Evolutionary conservation across 805 yeast genomes (phyloP).

Genomic region (Saccharomyces eubayanus): DNA sequence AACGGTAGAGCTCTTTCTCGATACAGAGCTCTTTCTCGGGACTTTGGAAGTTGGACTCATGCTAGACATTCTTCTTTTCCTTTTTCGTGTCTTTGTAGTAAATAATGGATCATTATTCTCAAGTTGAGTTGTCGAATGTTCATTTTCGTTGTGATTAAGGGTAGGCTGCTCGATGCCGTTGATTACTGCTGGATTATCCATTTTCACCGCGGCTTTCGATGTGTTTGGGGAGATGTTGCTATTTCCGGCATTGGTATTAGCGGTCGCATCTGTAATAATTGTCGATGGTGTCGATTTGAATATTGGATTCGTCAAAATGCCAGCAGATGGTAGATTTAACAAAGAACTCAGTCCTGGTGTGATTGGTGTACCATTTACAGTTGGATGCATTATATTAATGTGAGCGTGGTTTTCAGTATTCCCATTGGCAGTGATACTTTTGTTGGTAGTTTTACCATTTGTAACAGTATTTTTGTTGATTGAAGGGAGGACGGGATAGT

Average conservation of each 20-base stretch:
- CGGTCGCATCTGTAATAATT: not conserved
- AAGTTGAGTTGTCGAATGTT: not conserved
- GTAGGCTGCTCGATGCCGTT: not conserved
- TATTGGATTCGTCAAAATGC: not conserved
- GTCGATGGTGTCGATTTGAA: not conserved
- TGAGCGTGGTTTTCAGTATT: not conserved
- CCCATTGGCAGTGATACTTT: not conserved
- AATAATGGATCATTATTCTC: not conserved
- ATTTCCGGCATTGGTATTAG: not conserved
- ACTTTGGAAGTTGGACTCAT: not conserved
- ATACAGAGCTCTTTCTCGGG: not conserved
- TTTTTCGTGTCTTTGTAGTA: not conserved
- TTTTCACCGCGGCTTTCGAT: not conserved
- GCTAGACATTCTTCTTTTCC: not conserved
- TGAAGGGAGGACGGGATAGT: conserved; percentile 15
- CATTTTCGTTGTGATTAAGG: not conserved
- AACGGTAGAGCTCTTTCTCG: not conserved
- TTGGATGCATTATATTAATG: not conserved
- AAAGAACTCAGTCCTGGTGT: conserved; percentile 4
- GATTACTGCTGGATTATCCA: not conserved
- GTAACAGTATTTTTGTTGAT: not conserved
- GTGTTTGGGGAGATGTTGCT: not conserved
- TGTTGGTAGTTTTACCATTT: not conserved
- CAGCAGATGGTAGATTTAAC: not conserved
- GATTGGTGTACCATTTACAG: conserved; percentile 3